Base-by-base conservation (phyloP, 164 flowering plant species). In the Protea cynaroides region DNA sequence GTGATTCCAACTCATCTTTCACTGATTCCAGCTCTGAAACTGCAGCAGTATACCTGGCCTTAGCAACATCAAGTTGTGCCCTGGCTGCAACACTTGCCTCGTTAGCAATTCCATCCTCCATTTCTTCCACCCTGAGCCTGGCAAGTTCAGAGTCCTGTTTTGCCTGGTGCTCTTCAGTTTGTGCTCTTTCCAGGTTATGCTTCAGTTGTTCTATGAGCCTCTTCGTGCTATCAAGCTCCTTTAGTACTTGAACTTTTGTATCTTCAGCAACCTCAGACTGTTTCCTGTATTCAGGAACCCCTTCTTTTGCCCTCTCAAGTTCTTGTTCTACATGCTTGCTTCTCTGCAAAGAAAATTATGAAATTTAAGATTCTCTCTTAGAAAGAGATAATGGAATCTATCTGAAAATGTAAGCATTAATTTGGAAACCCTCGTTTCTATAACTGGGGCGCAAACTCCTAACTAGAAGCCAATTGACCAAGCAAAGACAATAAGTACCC, bases 41-140 rank as follows among this genome's bases (percentile, higher is more conserved):
- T 4, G 97, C 93, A 51, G 87, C 78, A n/a, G 72, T 64, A 68
- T 89, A 85, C 71, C 94, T 75, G 43, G 92, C 84, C 68, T 83
- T 81, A 51, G 95, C 92, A 57, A 89, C 89, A 75, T 92, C 96
- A 51, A 92, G 87, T 75, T 88, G 96, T 22, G 92, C 89, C 81
- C 82, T 92, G 67, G 89, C 88, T 23, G 95, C 96, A 65, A 81
- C 80, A 65, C 91, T 86, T 18, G 91, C 82, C 43, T 90, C 97
- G 63, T 87, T 86, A 46, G 86, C 87, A 23, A 87, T 82, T 25
- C 98, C 96, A 75, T 84, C 90, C 71, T 88, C 88, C 79, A 88
- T 76, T 75, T 90, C 96, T 73, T 84, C 83, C 46, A 86, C 83
- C 61, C 94, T 75, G 25, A 88, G 87, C 60, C 74, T 85, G 58